Conservation (phyloP, 352 stramenopile species). For the Globisporangium cylindrosporum region DNA sequence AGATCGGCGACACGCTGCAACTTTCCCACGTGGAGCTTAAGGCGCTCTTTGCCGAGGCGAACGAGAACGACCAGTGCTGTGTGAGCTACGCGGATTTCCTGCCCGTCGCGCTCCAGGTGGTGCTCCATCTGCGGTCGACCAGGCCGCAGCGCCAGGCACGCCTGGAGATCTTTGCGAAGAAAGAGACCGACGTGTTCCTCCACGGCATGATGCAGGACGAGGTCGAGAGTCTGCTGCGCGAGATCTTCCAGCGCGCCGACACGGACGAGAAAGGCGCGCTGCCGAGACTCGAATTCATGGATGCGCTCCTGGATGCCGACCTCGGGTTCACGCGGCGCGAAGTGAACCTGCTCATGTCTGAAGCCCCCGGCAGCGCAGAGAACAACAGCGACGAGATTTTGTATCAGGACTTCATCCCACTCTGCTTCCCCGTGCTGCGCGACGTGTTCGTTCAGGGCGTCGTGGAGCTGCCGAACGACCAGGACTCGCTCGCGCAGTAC, state of each 20-base stretch:
- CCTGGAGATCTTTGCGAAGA: slow-evolving; percentile 40
- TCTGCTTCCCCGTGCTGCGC: slow-evolving; percentile 56
- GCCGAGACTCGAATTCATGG: slow-evolving; percentile 55
- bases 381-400: slow-evolving; percentile 26
- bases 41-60: slow-evolving; percentile 58
- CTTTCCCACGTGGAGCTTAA: slow-evolving; percentile 55
- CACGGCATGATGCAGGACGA: slow-evolving; percentile 83
- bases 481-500: slow-evolving; percentile 66
- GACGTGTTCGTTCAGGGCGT: slow-evolving; percentile 53
- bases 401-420: slow-evolving; percentile 57
- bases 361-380: slow-evolving; percentile 33
- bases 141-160: slow-evolving; percentile 44
- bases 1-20: slow-evolving; percentile 49
- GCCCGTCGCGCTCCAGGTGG: slow-evolving; percentile 43
- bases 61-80: slow-evolving; percentile 55
- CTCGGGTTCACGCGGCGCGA: slow-evolving; percentile 63
- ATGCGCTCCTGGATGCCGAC: slow-evolving; percentile 64
- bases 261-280: slow-evolving; percentile 48
- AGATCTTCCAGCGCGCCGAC: slow-evolving; percentile 74
- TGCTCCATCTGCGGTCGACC: slow-evolving; percentile 41
- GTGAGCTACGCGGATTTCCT: slow-evolving; percentile 57
- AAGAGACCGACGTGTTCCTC: slow-evolving; percentile 49
- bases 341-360: slow-evolving; percentile 77
- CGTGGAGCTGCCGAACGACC: slow-evolving; percentile 62
- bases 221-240: slow-evolving; percentile 70